phyloP scores from a whole-genome alignment of 2,329 filamentous ascomycete genomes.

The Trichoderma sp. region DNA sequence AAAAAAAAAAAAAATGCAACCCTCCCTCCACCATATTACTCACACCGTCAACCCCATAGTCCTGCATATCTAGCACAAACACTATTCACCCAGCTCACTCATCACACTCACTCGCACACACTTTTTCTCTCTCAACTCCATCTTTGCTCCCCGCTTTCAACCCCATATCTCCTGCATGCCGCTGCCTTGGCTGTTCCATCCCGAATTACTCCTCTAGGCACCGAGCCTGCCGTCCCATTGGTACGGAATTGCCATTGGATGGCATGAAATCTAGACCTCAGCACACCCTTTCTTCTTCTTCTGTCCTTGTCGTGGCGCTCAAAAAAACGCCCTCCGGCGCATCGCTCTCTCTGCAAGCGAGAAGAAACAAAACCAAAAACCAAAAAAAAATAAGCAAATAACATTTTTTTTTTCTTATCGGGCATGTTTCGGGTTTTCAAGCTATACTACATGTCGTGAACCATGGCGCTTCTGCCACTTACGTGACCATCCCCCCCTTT shows the following conservation, averaged over 20 bases:
- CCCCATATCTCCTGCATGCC: not conserved
- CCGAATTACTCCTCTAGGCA: constrained; percentile 5
- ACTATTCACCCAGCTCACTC: not conserved
- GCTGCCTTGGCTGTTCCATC: not conserved
- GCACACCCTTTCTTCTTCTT: not conserved
- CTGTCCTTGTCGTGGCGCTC: not conserved
- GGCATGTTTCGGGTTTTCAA: not conserved
- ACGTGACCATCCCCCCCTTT: no score
- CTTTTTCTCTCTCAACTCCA: not conserved
- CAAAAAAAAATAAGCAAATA: no score
- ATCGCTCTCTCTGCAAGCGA: not conserved
- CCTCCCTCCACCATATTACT: not conserved
- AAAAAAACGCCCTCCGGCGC: not conserved
- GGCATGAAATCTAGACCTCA: not conserved
- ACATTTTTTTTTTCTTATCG: not conserved
- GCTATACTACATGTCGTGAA: not conserved
- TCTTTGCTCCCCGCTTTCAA: constrained; percentile 8
- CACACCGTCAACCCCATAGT: not conserved
- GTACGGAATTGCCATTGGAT: not conserved
- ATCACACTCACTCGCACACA: not conserved
- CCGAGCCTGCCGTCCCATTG: not conserved
- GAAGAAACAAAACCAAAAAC: not conserved
- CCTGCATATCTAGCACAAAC: not conserved
- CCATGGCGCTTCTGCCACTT: not conserved
- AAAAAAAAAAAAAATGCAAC: not conserved